Evolutionary conservation across 306 rosid genomes (phyloP).

Genomic region (Quillaja saponaria): DNA sequence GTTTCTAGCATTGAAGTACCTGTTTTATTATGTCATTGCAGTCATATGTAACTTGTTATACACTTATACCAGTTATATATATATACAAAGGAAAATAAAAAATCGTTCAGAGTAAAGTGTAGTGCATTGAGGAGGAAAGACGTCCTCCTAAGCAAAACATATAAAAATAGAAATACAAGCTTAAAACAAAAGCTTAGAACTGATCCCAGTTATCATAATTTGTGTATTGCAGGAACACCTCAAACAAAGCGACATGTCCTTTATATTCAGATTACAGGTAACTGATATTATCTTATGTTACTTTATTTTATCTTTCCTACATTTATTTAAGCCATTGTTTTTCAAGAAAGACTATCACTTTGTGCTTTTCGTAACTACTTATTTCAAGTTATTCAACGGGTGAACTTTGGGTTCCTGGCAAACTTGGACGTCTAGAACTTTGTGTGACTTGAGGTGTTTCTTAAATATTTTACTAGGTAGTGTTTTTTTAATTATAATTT

Average conservation of each 20-base stretch:
- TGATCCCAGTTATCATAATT: slow-evolving; percentile 24
- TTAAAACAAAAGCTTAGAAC: no score
- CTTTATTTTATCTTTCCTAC: slow-evolving; percentile 14
- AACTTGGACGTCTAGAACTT: neutral
- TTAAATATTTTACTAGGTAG: no score
- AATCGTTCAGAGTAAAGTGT: no score
- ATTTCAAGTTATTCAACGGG: no score
- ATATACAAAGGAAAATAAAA: no score
- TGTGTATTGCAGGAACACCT: slow-evolving; percentile 72
- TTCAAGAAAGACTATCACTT: neutral
- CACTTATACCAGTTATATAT: no score
- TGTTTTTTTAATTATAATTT: no score
- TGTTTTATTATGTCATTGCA: slow-evolving; percentile 22
- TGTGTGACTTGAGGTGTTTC: no score
- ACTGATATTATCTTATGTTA: slow-evolving; percentile 21
- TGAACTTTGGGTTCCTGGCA: neutral
- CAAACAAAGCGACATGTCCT: slow-evolving; percentile 86
- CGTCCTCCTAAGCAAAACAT: no score
- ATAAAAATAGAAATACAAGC: no score
- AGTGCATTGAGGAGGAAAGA: no score
- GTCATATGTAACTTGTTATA: slow-evolving; percentile 21
- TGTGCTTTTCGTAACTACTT: no score
- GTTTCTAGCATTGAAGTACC: slow-evolving; percentile 3
- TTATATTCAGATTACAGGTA: slow-evolving; percentile 98
- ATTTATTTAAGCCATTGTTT: neutral